Conservation (phyloP, 495 filamentous ascomycete genomes). For the Lophium mytilinum region DNA sequence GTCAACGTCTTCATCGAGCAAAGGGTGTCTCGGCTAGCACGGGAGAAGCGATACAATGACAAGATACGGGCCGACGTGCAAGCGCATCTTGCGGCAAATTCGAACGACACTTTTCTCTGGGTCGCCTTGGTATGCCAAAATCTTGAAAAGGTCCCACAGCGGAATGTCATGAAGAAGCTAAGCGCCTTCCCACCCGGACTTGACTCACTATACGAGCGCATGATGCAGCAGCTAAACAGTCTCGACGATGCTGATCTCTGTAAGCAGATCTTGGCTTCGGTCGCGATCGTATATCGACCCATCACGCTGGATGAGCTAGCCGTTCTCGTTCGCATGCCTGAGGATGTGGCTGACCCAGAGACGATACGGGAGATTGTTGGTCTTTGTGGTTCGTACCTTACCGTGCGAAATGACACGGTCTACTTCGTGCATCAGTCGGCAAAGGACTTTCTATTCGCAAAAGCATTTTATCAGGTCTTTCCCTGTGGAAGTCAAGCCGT, state of each 20-base stretch:
- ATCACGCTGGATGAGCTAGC: too few species aligned
- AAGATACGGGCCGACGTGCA: constrained; percentile 12
- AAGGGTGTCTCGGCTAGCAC: constrained; percentile 20
- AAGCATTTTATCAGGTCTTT: constrained; percentile 9
- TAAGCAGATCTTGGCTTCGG: too few species aligned
- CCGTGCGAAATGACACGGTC: neutral
- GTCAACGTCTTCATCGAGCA: constrained; percentile 27
- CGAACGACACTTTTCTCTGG: constrained; percentile 31
- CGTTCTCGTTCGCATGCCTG: too few species aligned
- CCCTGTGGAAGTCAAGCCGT: constrained; percentile 6
- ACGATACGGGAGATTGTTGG: neutral
- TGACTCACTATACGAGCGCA: too few species aligned
- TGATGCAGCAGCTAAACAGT: too few species aligned
- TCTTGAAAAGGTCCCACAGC: too few species aligned
- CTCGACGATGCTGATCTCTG: too few species aligned
- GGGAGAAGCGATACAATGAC: constrained; percentile 16
- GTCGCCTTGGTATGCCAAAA: constrained; percentile 32
- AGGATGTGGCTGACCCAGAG: too few species aligned
- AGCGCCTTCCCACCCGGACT: too few species aligned
- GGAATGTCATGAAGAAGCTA: too few species aligned
- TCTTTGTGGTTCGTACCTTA: neutral
- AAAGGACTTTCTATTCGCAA: neutral
- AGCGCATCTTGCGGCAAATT: constrained; percentile 15
- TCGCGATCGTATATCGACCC: too few species aligned
- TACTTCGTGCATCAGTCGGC: neutral